A percentile compares a stretch with the other conserved stretches of the same genome.
phyloP scores from a whole-genome alignment of 2,329 filamentous ascomycete species.

The Fusarium vanettenii region DNA sequence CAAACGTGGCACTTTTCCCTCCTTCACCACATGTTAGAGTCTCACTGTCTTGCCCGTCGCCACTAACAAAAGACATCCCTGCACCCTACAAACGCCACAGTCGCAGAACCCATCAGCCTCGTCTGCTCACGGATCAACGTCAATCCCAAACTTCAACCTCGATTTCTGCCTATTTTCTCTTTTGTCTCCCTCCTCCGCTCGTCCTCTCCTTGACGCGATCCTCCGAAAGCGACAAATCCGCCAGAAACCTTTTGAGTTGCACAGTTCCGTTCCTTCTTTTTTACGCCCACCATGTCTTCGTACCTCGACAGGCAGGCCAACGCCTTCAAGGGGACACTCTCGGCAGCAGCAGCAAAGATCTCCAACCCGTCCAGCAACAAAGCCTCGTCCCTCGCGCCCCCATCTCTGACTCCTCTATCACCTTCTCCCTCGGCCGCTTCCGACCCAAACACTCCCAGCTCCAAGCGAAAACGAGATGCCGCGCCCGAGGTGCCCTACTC shows the following conservation, averaged over 20 bases:
- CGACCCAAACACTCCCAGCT: conserved; percentile 71
- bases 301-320: conserved; percentile 75
- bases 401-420: conserved; percentile 66
- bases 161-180: conserved; percentile 16
- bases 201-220: conserved; percentile 17
- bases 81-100: conserved; percentile 16
- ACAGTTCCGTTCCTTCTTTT: conserved; percentile 11
- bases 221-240: conserved; percentile 3
- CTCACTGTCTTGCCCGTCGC: background rate
- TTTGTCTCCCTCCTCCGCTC: conserved; percentile 18
- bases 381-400: conserved; percentile 42
- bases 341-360: conserved; percentile 73
- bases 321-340: conserved; percentile 70
- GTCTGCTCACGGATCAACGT: conserved; percentile 37
- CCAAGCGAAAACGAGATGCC: conserved; percentile 70
- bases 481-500: conserved; percentile 72
- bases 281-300: conserved; percentile 62
- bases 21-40: background rate
- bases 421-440: conserved; percentile 70
- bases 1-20: background rate
- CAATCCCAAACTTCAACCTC: conserved; percentile 28
- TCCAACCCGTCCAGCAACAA: conserved; percentile 58
- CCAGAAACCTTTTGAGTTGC: background rate
- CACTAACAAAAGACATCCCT: background rate
- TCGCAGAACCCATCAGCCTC: conserved; percentile 36